Base-by-base conservation (phyloP, 2,329 filamentous ascomycete genomes). In the Colletotrichum sp. region DNA sequence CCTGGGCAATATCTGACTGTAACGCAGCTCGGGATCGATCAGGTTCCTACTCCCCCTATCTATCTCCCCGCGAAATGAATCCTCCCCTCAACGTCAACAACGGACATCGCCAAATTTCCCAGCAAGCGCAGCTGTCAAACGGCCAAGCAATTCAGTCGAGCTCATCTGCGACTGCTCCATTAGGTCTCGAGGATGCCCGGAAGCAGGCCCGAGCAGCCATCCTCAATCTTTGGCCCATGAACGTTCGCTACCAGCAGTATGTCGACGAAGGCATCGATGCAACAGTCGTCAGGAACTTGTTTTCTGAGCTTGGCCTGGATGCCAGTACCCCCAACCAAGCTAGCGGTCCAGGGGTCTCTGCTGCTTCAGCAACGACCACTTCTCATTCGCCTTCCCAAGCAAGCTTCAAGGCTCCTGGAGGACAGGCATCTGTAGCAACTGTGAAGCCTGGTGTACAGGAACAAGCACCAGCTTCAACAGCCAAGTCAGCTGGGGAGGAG, bases 221-320 rank as follows among this genome's bases (percentile, higher is more conserved):
- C 52, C 83, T 95, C 34, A 89, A 91, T 49, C 86, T 96, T 5
- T 89, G 88, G 85, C 88, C 89, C 2, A 83, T 95, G 75, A 94
- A 95, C 65, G 92, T 98, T 74, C 91, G 92, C 24, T 98, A 93
- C 81, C 89, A 93, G 71, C 90, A 95, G 76, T 93, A 96, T 72
- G 87, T 96, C 15, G 88, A 92, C 13, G 94, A 96, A 82, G 94
- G 95, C 1, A 89, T 96, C 57, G 90, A 96, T 79, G 88, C 90
- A 44, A 83, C 84, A 2, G 81, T 95, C 13, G 85, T 98, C 44
- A 90, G 89, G 72, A 83, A 86, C 34, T 87, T 97, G 2, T 97
- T 96, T 80, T 86, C 89, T 30, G 93, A 95, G 24, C 85, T 97
- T 5, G 92, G 93, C 5, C 87, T 96, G 6, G 88, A 89, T 36